A percentile compares a stretch with the other conserved stretches of the same genome.
Evolutionary conservation across 352 stramenopile species (phyloP).

Genomic region (Achlya hypogyna): DNA sequence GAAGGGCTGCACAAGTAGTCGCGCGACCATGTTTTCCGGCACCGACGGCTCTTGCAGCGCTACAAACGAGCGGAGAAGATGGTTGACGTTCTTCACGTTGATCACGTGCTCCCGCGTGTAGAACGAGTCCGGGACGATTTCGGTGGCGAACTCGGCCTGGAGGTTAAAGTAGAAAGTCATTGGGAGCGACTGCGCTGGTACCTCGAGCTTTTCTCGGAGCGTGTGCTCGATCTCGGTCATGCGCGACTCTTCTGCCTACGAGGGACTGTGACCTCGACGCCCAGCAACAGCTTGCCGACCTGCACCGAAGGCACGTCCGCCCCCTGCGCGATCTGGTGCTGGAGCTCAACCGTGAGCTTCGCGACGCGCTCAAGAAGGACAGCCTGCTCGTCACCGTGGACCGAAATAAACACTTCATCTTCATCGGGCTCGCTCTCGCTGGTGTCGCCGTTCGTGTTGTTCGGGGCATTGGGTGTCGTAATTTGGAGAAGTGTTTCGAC

Average conservation of each 20-base stretch:
- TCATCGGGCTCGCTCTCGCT: conserved; percentile 25
- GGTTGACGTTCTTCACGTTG: conserved; percentile 49
- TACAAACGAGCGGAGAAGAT: conserved; percentile 65
- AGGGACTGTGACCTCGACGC: not conserved
- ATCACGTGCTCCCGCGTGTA: conserved; percentile 75
- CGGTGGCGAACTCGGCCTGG: conserved; percentile 73
- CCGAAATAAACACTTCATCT: conserved; percentile 21
- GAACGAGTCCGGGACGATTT: conserved; percentile 82
- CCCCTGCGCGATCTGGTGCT: conserved; percentile 57
- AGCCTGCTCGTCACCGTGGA: not conserved
- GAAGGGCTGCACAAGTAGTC: conserved; percentile 67
- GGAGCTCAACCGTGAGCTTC: conserved; percentile 61
- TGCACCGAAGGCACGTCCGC: conserved; percentile 59
- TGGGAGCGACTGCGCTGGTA: not conserved
- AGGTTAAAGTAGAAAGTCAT: not conserved
- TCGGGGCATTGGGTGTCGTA: conserved; percentile 22
- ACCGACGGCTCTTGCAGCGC: conserved; percentile 63
- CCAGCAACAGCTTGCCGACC: conserved; percentile 28
- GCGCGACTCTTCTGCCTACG: conserved; percentile 12
- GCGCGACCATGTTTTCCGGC: conserved; percentile 72
- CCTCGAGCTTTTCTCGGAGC: conserved; percentile 12
- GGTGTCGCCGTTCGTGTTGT: conserved; percentile 26
- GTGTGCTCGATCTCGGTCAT: conserved; percentile 3
- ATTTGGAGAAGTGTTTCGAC: conserved; percentile 73
- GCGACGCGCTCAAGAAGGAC: conserved; percentile 53